These are phyloP conservation scores for Candida krabiensis DNA, from an alignment of 805 yeast species.

Conservation along the genomic window DNA sequence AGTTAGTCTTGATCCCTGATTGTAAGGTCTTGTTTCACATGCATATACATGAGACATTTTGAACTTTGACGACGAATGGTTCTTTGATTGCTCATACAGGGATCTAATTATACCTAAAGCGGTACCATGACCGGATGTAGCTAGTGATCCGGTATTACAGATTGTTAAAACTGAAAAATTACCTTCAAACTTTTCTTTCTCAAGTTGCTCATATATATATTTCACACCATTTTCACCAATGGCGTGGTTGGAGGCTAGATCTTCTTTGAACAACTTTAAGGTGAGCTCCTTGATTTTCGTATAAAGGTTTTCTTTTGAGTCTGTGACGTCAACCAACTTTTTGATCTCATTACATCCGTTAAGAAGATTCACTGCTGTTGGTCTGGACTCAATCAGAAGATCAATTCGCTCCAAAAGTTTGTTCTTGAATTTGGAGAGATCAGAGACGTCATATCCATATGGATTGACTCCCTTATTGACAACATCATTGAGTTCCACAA, in stretches of 20 bases:
- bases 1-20: conserved; percentile 92
- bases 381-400: conserved; percentile 73
- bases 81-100: conserved; percentile 45
- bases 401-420: conserved; percentile 52
- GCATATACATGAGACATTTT: conserved; percentile 75
- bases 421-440: conserved; percentile 32
- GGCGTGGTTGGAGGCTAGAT: conserved; percentile 69
- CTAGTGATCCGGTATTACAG: conserved; percentile 95
- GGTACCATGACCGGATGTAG: conserved; percentile 97
- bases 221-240: conserved; percentile 81
- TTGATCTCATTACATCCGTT: conserved; percentile 66
- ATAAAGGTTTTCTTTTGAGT: conserved; percentile 25
- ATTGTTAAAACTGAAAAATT: conserved; percentile 84
- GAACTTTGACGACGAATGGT: conserved; percentile 31
- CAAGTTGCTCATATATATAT: conserved; percentile 53
- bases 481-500: conserved; percentile 58
- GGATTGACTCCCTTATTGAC: conserved; percentile 27
- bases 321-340: conserved; percentile 19
- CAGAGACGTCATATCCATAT: conserved; percentile 26
- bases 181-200: conserved; percentile 50
- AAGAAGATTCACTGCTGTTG: conserved; percentile 91
- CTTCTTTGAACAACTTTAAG: conserved; percentile 65
- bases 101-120: conserved; percentile 92
- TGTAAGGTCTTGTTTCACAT: conserved; percentile 93
- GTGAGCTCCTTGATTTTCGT: conserved; percentile 43